These are phyloP conservation scores for Monascus ruber DNA, from an alignment of 2,329 filamentous ascomycete genomes.

Conservation along the genomic window DNA sequence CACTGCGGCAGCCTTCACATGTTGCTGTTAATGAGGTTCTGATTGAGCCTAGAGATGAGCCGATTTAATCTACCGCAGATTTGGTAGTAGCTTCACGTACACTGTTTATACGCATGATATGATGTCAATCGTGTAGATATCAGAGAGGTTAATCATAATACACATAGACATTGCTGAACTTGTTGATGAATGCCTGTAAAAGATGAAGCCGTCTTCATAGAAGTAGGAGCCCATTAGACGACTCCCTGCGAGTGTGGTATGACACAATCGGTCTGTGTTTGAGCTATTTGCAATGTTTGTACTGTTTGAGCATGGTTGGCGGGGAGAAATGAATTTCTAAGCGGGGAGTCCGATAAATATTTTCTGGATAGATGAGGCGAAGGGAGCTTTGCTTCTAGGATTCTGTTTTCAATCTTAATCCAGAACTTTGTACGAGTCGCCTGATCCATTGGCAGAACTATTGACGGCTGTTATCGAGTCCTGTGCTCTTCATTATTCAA, in stretches of 20 bases:
- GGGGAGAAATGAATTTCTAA: slow-evolving; percentile 19
- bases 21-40: slow-evolving; percentile 71
- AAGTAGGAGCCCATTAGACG: no score
- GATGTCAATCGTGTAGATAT: no score
- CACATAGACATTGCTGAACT: no score
- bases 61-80: slow-evolving; percentile 39
- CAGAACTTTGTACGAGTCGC: no score
- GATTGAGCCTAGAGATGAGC: slow-evolving; percentile 67
- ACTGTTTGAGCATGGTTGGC: slow-evolving; percentile 4
- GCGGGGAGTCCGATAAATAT: slow-evolving; percentile 5
- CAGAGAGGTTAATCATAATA: no score
- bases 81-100: no score
- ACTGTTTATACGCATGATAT: no score
- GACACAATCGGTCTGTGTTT: not conserved
- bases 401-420: not conserved
- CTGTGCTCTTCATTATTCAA: no score
- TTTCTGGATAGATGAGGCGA: not conserved
- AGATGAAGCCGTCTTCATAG: no score
- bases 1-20: slow-evolving; percentile 60
- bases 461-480: no score
- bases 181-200: no score
- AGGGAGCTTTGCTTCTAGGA: not conserved
- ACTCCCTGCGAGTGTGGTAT: no score
- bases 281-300: slow-evolving; percentile 15
- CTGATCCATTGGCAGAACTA: slow-evolving; percentile 1